phyloP scores from a whole-genome alignment of 176 grass and related monocot species.

The Olyra latifolia region DNA sequence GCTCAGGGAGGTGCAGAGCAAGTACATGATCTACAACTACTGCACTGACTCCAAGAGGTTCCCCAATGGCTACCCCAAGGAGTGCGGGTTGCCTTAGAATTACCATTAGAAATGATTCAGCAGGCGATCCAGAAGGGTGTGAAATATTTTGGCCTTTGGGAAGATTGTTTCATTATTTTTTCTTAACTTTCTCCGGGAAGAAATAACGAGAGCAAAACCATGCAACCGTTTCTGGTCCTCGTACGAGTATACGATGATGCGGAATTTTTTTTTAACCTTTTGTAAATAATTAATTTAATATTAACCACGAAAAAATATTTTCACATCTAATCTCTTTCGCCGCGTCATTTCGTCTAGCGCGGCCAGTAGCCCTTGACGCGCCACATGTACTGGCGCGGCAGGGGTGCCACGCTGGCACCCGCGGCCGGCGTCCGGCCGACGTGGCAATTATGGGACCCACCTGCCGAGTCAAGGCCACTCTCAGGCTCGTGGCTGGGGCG shows the following conservation, averaged over 20 bases:
- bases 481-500: too few relatives aligned
- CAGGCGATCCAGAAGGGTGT: background rate
- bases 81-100: constrained; percentile 40
- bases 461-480: too few relatives aligned
- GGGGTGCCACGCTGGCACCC: too few relatives aligned
- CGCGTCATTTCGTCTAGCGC: too few relatives aligned
- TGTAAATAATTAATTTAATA: too few relatives aligned
- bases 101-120: background rate
- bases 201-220: background rate
- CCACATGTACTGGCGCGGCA: too few relatives aligned
- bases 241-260: background rate
- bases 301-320: too few relatives aligned
- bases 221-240: constrained; percentile 16
- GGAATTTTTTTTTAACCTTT: background rate
- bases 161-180: constrained; percentile 35
- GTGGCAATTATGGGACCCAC: too few relatives aligned
- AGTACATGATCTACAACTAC: constrained; percentile 54
- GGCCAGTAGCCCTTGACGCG: too few relatives aligned
- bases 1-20: constrained; percentile 40
- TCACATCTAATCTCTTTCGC: too few relatives aligned
- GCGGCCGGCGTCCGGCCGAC: too few relatives aligned
- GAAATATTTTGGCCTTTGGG: background rate
- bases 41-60: constrained; percentile 44
- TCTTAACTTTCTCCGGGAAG: background rate
- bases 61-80: constrained; percentile 40